A percentile compares a stretch with the other conserved stretches of the same genome.
Conservation (phyloP, 495 filamentous ascomycete species). For the Clavariopsis aquatica region DNA sequence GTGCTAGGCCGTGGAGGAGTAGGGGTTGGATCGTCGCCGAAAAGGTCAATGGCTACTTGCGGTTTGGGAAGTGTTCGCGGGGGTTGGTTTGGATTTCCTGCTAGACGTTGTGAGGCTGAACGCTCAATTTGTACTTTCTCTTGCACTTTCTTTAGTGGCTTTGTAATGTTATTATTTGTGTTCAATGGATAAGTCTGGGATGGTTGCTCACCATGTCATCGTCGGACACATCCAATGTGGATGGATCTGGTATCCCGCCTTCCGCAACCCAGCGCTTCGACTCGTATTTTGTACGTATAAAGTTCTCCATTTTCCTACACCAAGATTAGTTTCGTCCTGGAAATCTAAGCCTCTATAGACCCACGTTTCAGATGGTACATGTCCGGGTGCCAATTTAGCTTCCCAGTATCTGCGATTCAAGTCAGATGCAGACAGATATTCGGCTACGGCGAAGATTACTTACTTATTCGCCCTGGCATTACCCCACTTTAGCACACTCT, state of each 20-base stretch:
- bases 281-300: slow-evolving; percentile 98
- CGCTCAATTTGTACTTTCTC: slow-evolving; percentile 70
- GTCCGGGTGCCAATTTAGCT: slow-evolving; percentile 83
- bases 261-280: slow-evolving; percentile 99
- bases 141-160: slow-evolving; percentile 73
- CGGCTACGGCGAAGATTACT: slow-evolving; percentile 30
- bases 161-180: too few relatives aligned
- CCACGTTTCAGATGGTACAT: slow-evolving; percentile 92
- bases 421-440: slow-evolving; percentile 8
- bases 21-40: slow-evolving; percentile 59
- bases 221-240: slow-evolving; percentile 81
- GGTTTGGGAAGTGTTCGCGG: slow-evolving; percentile 47
- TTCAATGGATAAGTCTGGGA: neutral
- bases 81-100: slow-evolving; percentile 49
- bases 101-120: slow-evolving; percentile 55
- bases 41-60: slow-evolving; percentile 59
- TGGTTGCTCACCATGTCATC: slow-evolving; percentile 48
- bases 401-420: slow-evolving; percentile 75
- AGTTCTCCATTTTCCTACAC: slow-evolving; percentile 91
- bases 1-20: slow-evolving; percentile 67
- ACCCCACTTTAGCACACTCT: slow-evolving; percentile 90
- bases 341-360: slow-evolving; percentile 31
- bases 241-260: slow-evolving; percentile 86
- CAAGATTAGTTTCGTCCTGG: slow-evolving; percentile 13
- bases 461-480: slow-evolving; percentile 93